Base-by-base conservation (phyloP, 2,329 filamentous ascomycete species). In the Pestalotiopsis sp. region DNA sequence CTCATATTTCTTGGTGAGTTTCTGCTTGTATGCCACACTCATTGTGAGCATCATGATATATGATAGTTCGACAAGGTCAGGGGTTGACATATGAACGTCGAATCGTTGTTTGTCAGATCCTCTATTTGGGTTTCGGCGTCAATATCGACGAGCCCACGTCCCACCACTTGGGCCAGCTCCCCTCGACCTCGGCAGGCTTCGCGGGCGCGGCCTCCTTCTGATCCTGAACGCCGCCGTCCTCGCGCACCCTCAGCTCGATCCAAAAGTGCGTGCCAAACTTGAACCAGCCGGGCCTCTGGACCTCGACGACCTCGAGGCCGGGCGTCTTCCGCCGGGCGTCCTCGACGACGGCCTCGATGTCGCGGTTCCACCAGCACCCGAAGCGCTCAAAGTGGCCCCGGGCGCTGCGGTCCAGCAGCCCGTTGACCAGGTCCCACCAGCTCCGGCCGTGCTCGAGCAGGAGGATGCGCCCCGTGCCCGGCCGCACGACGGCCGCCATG, bases 311-410 rank as follows among this genome's bases (percentile, higher is more conserved):
- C 75, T 89, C 85, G 63, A 91, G 78, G 1, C 87, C 87, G 0
- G 85, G 86, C 3, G 85, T 80, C 63, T 75, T 74, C 64, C 72
- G 70, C 22, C 79, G 79, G 38, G 87, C 88, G 68, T 84, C 81
- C 65, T 82, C 78, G 9, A 90, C 83, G 38, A 90, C 81, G 40
- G 73, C 78, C 72, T 85, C 84, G 68, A 91, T 85, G 73, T 91
- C 88, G 65, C 89, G 81, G 78, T 91, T 91, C 88, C 88, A 91
- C 89, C 89, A 91, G 78, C 89, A 91, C 2, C 89, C 89, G 73
- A 87, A 91, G 72, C 85, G 83, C 24, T 81, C 79, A 68, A 89
- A 89, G 73, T 91, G 89, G 24, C 79, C 78, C 17, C 78, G 77
- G 0, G 89, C 88, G 67, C 84, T 83, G 70, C 78, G 80, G 77